Base-by-base conservation (phyloP, 805 yeast genomes). In the Teunomyces kruisii region DNA sequence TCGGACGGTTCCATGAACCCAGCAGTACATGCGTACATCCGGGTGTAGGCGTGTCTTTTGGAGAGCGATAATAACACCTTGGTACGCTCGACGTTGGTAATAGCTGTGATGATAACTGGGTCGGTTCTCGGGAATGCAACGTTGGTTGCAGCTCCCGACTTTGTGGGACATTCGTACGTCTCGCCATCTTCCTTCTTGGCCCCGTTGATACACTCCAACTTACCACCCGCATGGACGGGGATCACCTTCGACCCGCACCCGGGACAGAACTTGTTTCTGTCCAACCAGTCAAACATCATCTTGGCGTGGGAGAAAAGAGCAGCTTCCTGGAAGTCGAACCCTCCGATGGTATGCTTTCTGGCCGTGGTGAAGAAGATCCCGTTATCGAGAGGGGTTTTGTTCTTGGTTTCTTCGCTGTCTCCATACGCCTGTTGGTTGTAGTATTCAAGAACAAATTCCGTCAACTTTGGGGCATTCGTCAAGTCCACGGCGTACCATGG, bases 1-100 rank as follows among this genome's bases (percentile, higher is more conserved):
- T 92, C 99, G 24, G 91, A 86, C 1, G 97, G 96, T 63, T 92
- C 99, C 80, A 92, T 83, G 64, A 94, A 94, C 3, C 98, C 99
- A 3, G 98, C 96, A 42, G 95, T 80, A 58, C 96, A 85, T 13
- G 92, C 78, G 65, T 84, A 92, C 83, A 88, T 79, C 38, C 63
- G 62, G 45, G 69, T 57, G 28, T 55, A 51, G 5, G 81, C 80
- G 57, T 79, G 79, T 44, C 96, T 71, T 53, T 76, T 81, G 48
- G 81, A 80, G 43, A 87, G 76, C 2, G 91, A 96, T 12, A 92
- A 68, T 27, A 92, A 75, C 12, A 88, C 70, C 60, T 81, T 80
- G 42, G 79, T 67, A 24, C 81, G 79, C 12, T 77, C 80, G 9
- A 71, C 54, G 55, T 85, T 84, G 15, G 88, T 75, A 10, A 89